phyloP scores from a whole-genome alignment of 73 alveolate species.

The Tetrahymena malaccensis region DNA sequence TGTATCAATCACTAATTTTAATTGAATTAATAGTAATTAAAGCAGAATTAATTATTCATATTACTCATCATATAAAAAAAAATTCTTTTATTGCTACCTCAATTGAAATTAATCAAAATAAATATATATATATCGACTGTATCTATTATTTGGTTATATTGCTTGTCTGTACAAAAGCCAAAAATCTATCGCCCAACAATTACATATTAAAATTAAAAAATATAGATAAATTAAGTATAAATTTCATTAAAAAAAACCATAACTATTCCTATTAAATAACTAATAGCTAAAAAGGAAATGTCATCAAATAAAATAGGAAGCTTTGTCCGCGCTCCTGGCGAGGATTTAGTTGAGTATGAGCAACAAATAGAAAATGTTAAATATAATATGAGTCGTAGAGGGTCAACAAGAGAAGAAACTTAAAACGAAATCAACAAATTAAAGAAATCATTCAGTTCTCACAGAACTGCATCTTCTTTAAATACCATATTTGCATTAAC shows the following conservation, averaged over 20 bases:
- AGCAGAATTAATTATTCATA: neutral
- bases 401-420: neutral
- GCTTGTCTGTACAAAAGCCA: neutral
- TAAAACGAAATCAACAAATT: neutral
- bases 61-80: neutral
- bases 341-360: neutral
- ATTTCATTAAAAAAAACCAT: neutral
- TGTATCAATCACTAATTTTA: neutral
- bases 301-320: neutral
- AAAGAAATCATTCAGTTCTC: neutral
- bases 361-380: neutral
- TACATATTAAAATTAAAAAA: neutral
- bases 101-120: neutral
- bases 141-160: neutral
- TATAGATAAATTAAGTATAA: neutral
- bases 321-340: neutral
- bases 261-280: neutral
- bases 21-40: neutral
- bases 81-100: neutral
- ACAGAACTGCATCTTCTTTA: neutral
- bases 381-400: neutral
- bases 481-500: conserved; percentile 25
- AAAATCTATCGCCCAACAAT: neutral
- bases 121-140: neutral
- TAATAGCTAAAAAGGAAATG: neutral